Conservation (phyloP, 441 rosid species). For the Mallotus repandus region DNA sequence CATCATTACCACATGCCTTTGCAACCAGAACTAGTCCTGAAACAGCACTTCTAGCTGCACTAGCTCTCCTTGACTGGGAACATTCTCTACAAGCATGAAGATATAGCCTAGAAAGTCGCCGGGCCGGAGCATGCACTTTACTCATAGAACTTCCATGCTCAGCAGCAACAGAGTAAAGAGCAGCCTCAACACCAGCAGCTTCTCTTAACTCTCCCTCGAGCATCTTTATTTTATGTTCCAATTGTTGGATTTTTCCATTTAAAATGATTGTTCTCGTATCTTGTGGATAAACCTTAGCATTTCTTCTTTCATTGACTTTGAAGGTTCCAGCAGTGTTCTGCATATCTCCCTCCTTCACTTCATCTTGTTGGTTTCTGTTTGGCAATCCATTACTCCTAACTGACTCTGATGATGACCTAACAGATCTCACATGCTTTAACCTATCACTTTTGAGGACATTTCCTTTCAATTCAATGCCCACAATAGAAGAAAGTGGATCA, state of each 20-base stretch:
- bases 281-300: conserved; percentile 50
- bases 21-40: conserved; percentile 82
- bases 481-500: conserved; percentile 30
- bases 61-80: conserved; percentile 56
- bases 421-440: conserved; percentile 68
- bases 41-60: conserved; percentile 78
- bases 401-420: conserved; percentile 62
- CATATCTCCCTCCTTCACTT: conserved; percentile 40
- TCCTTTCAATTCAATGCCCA: conserved; percentile 32
- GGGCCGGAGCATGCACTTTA: conserved; percentile 96
- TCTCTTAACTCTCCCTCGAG: conserved; percentile 92
- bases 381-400: conserved; percentile 43
- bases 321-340: conserved; percentile 35
- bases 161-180: conserved; percentile 82
- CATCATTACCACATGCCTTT: conserved; percentile 96
- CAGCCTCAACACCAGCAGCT: conserved; percentile 90
- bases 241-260: conserved; percentile 61
- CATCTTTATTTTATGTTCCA: conserved; percentile 68
- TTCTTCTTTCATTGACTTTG: conserved; percentile 44
- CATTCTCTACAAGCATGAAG: conserved; percentile 66
- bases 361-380: conserved; percentile 36
- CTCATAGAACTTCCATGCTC: conserved; percentile 91
- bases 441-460: conserved; percentile 39
- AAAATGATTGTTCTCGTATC: conserved; percentile 39
- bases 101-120: conserved; percentile 92